Percentiles rank a stretch among this genome's conserved stretches.
Conservation (phyloP, 768 basidiomycete species). For the Psilocybe azurescens region DNA sequence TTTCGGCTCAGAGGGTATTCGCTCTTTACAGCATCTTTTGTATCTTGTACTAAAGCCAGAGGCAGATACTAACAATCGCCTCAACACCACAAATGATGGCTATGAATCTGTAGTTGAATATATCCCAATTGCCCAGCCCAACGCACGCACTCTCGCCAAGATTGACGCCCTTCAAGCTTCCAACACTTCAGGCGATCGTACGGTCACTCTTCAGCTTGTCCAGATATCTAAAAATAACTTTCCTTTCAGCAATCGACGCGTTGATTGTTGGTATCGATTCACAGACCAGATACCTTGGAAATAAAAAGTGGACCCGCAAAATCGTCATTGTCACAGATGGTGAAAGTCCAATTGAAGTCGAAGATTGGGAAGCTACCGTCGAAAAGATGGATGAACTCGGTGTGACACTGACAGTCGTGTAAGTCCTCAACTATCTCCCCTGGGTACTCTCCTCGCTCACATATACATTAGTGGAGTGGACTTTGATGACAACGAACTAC, state of each 20-base stretch:
- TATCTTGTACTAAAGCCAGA: conserved; percentile 5
- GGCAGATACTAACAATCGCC: conserved; percentile 67
- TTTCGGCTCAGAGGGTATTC: conserved; percentile 81
- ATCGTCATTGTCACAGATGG: conserved; percentile 88
- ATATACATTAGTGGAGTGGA: conserved; percentile 72
- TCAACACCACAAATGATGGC: conserved; percentile 64
- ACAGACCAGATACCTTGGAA: conserved; percentile 66
- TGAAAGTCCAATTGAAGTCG: conserved; percentile 71
- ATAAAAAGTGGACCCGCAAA: conserved; percentile 87
- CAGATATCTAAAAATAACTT: not conserved
- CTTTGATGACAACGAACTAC: conserved; percentile 78
- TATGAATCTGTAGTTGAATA: conserved; percentile 79
- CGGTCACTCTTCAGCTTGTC: conserved; percentile 27
- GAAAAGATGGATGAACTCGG: conserved; percentile 65
- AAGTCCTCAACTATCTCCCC: conserved; percentile 21
- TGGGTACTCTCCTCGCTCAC: conserved; percentile 4
- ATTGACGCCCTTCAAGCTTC: conserved; percentile 66
- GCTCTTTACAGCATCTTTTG: not conserved
- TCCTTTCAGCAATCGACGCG: conserved; percentile 74
- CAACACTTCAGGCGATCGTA: conserved; percentile 67
- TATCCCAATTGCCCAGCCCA: conserved; percentile 72
- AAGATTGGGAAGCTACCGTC: conserved; percentile 76
- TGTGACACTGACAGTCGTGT: conserved; percentile 77
- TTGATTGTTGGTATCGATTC: conserved; percentile 87
- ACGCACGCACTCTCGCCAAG: conserved; percentile 66